Evolutionary conservation across 108 stramenopile genomes (phyloP), one percentile per base, ranked within the genome.

Genomic region (Fragilariopsis cylindrus): DNA sequence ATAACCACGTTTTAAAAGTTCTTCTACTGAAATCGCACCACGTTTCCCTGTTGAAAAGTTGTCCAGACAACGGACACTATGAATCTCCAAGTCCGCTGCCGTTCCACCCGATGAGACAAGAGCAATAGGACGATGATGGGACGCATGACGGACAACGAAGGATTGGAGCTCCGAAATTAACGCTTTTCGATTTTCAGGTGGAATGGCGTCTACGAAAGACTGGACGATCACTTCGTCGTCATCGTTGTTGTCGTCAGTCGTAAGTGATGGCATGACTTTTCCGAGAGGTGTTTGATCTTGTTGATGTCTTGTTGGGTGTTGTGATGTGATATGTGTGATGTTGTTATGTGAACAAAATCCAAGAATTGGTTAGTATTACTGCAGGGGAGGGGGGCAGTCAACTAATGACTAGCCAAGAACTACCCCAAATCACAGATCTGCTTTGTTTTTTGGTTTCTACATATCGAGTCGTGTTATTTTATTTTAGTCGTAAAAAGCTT

Each of bases 1-100:
- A 84, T 97, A 97, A 7, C 96, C 98, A 64, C 89, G 64, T 57
- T 80, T 66, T 39, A 95, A 65, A 65, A 98, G 96, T 70, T 94
- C 82, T 83, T 98, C 98, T 5, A 96, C 96, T 2, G 94, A 82
- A 7, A 83, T 66, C 1, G 97, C 97, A 7, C 98, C 98, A n/a
- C 98, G 81, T 2, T 77, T 66, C 7, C 98, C 98, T 2, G 97
- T 96, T 70, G 90, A 92, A 83, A 99, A 99, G 76, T 99, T 99
- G 57, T 99, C 98, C 57, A 99, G 73, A 73, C 81, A 96, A 16
- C 98, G 86, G 8, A 99, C 97, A 11, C 78, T 82, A 69, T 94
- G 87, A 43, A 80, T 53, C 85, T 99, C 98, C 72, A 99, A 83
- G 64, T 88, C 88, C 16, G 89, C 86, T 18, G 88, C 81, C 0